Conservation (phyloP, 73 alveolate species). For the Breviolum minutum region DNA sequence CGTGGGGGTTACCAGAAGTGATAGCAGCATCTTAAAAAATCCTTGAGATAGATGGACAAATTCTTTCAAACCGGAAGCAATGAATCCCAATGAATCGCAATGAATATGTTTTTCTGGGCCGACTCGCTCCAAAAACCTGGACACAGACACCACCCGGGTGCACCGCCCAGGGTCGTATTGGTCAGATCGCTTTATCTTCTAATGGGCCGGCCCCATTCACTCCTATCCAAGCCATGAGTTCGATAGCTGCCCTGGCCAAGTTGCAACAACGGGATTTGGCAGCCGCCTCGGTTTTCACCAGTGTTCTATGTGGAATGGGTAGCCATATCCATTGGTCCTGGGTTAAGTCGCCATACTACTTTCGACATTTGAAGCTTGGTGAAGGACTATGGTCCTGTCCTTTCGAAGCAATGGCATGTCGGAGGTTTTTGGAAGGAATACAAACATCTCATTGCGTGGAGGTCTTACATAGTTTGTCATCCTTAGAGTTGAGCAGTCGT, state of each 20-base stretch:
- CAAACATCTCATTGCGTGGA: constrained; percentile 14
- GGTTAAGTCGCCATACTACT: constrained; percentile 24
- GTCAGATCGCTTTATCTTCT: background rate
- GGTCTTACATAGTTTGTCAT: constrained; percentile 41
- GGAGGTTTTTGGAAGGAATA: background rate
- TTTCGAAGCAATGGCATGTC: background rate
- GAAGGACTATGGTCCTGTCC: background rate
- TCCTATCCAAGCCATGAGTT: constrained; percentile 69
- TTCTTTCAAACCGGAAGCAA: too few relatives aligned
- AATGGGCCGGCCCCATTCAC: background rate
- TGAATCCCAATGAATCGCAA: too few relatives aligned
- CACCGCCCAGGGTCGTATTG: background rate
- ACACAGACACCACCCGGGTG: too few relatives aligned
- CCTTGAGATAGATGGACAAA: too few relatives aligned
- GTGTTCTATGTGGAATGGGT: background rate
- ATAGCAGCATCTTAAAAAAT: too few relatives aligned
- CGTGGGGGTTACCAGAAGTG: too few relatives aligned
- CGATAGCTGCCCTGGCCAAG: constrained; percentile 58
- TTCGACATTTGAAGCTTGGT: background rate
- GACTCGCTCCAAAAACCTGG: too few relatives aligned
- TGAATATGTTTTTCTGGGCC: too few relatives aligned
- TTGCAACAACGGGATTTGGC: constrained; percentile 70
- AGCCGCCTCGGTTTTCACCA: constrained; percentile 23
- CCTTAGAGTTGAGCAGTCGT: constrained; percentile 44
- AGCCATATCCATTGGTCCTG: background rate